Percentiles rank a stretch among this genome's conserved stretches.
Evolutionary conservation across 371 early-diverging fungal genomes (phyloP).

Genomic region (Synchytrium microbalum): DNA sequence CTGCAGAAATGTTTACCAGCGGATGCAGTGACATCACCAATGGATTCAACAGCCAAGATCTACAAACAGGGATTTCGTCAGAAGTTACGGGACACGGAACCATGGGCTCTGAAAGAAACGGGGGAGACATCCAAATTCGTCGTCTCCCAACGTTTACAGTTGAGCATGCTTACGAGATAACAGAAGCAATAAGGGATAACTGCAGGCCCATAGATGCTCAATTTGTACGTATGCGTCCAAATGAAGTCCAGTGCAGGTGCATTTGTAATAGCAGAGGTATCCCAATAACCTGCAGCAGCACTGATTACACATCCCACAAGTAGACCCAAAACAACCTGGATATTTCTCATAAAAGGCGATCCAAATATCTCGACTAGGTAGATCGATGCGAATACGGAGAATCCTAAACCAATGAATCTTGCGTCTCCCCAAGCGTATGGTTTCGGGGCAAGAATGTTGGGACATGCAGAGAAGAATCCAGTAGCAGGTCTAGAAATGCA

Average conservation of each 20-base stretch:
- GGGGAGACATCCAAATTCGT: too few species aligned
- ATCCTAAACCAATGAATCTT: constrained; percentile 53
- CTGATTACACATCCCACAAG: constrained; percentile 54
- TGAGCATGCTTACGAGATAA: too few species aligned
- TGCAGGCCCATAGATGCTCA: constrained; percentile 54
- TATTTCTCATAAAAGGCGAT: constrained; percentile 57
- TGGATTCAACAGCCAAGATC: constrained; percentile 40
- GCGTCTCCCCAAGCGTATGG: constrained; percentile 56
- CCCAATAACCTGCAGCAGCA: constrained; percentile 51
- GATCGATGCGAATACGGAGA: constrained; percentile 50
- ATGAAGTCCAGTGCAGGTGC: constrained; percentile 51
- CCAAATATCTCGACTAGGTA: constrained; percentile 55
- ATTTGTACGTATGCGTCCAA: constrained; percentile 51
- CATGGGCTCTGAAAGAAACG: too few species aligned
- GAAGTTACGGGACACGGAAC: too few species aligned
- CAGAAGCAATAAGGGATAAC: constrained; percentile 55
- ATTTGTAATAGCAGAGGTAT: constrained; percentile 34
- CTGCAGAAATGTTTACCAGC: too few species aligned
- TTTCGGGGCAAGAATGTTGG: constrained; percentile 44
- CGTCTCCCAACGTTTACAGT: too few species aligned
- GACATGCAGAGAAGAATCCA: constrained; percentile 50
- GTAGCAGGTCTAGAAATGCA: constrained; percentile 27
- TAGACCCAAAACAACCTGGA: constrained; percentile 53
- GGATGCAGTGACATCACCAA: constrained; percentile 58
- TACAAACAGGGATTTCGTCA: too few species aligned